These are phyloP conservation scores for Teunomyces kruisii DNA, from an alignment of 805 yeast genomes.

Conservation along the genomic window DNA sequence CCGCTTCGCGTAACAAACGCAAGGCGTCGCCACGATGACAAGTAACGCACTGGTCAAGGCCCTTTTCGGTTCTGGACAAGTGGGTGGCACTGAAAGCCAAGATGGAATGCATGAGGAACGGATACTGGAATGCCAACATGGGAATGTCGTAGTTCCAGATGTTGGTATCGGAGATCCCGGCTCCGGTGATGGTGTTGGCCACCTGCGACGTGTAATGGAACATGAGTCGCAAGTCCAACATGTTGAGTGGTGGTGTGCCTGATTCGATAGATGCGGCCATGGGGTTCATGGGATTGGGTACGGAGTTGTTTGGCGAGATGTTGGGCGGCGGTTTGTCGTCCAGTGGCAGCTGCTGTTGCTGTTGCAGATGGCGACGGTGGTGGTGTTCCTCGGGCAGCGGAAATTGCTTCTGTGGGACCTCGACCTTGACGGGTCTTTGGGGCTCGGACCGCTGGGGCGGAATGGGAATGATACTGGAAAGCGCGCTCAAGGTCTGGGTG, in stretches of 20 bases:
- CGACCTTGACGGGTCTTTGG: not conserved
- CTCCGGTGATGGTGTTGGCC: slow-evolving; percentile 83
- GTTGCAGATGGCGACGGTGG: not conserved
- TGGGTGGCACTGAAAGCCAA: slow-evolving; percentile 93
- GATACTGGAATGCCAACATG: slow-evolving; percentile 79
- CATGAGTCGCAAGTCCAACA: slow-evolving; percentile 78
- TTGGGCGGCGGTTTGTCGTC: slow-evolving; percentile 13
- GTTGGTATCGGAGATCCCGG: slow-evolving; percentile 82
- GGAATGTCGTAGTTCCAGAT: slow-evolving; percentile 91
- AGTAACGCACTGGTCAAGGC: slow-evolving; percentile 78
- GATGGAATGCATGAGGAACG: slow-evolving; percentile 89
- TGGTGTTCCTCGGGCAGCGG: slow-evolving; percentile 8
- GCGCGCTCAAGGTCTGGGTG: not conserved
- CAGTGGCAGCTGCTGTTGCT: slow-evolving; percentile 13
- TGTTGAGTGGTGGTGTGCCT: slow-evolving; percentile 40
- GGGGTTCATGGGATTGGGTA: slow-evolving; percentile 12
- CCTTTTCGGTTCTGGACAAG: slow-evolving; percentile 70
- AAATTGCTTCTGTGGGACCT: not conserved
- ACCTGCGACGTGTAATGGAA: slow-evolving; percentile 85
- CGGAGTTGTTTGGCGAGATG: slow-evolving; percentile 21
- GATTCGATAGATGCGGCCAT: slow-evolving; percentile 3
- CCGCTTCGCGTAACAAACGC: slow-evolving; percentile 78
- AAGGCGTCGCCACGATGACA: slow-evolving; percentile 87
- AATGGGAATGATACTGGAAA: not conserved
- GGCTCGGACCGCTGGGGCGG: not conserved